These are phyloP conservation scores for Zizania latifolia DNA, from an alignment of 176 grass and related monocot genomes.

Conservation along the genomic window DNA sequence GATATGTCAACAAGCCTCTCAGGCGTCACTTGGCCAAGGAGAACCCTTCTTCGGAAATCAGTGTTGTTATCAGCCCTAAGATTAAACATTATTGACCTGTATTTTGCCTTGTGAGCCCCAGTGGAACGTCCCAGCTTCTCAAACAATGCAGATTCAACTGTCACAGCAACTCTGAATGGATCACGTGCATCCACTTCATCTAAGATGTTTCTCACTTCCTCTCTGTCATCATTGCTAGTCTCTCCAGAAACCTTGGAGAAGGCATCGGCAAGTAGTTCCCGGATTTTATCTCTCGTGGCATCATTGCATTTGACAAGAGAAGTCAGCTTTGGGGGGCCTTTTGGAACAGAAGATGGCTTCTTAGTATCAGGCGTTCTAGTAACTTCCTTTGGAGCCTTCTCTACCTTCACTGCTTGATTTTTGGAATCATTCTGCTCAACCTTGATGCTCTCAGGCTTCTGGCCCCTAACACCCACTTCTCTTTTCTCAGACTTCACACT, in stretches of 20 bases:
- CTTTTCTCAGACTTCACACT: constrained; percentile 33
- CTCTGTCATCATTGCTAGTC: constrained; percentile 52
- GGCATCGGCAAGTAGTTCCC: constrained; percentile 72
- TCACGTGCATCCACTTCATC: constrained; percentile 63
- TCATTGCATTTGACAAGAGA: constrained; percentile 72
- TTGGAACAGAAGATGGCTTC: constrained; percentile 35
- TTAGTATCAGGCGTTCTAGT: constrained; percentile 25
- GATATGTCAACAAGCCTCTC: constrained; percentile 40
- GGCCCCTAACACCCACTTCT: constrained; percentile 13
- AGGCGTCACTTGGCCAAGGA: constrained; percentile 56
- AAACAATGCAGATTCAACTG: constrained; percentile 58
- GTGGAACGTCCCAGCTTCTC: constrained; percentile 64
- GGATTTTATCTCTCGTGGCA: constrained; percentile 51
- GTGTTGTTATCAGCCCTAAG: constrained; percentile 74
- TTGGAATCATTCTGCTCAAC: constrained; percentile 40
- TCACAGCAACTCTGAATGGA: constrained; percentile 70
- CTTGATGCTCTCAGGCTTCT: constrained; percentile 29
- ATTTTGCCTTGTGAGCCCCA: constrained; percentile 67
- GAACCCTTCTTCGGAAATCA: constrained; percentile 62
- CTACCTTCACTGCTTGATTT: constrained; percentile 29
- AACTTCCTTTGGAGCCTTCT: constrained; percentile 33
- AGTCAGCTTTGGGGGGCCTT: constrained; percentile 41
- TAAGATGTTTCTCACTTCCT: constrained; percentile 63
- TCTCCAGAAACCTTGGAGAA: constrained; percentile 64
- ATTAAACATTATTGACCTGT: constrained; percentile 86